Evolutionary conservation across 352 stramenopile species (phyloP).

Genomic region (Phytophthora citricola): DNA sequence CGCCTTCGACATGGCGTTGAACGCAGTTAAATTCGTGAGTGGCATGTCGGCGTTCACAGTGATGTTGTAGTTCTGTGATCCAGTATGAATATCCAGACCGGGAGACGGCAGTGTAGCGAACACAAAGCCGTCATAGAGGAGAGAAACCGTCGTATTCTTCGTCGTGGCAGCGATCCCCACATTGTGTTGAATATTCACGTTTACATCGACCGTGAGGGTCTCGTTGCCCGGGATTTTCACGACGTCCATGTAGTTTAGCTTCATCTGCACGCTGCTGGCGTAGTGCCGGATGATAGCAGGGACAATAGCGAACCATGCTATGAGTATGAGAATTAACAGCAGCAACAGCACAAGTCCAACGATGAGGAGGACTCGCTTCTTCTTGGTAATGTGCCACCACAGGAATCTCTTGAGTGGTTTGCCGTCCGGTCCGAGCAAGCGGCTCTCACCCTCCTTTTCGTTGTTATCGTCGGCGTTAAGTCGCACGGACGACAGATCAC

Average conservation of each 20-base stretch:
- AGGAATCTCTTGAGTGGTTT: slow-evolving; percentile 49
- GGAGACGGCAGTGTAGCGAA: slow-evolving; percentile 61
- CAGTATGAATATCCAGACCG: slow-evolving; percentile 45
- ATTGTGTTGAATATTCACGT: slow-evolving; percentile 54
- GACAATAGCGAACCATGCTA: slow-evolving; percentile 67
- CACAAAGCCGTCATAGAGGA: slow-evolving; percentile 46
- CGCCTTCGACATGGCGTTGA: slow-evolving; percentile 47
- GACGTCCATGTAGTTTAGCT: slow-evolving; percentile 74
- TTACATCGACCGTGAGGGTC: slow-evolving; percentile 55
- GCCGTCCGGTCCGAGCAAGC: slow-evolving; percentile 4
- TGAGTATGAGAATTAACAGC: slow-evolving; percentile 50
- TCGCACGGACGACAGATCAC: slow-evolving; percentile 22
- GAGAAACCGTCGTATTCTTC: slow-evolving; percentile 42
- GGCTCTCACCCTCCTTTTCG: slow-evolving; percentile 12
- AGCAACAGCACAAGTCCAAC: slow-evolving; percentile 45
- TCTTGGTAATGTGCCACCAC: slow-evolving; percentile 62
- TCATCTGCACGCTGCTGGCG: slow-evolving; percentile 53
- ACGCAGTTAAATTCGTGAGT: slow-evolving; percentile 49
- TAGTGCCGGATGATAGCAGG: slow-evolving; percentile 61
- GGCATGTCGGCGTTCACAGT: slow-evolving; percentile 41
- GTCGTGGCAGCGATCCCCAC: slow-evolving; percentile 46
- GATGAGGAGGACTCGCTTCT: slow-evolving; percentile 47
- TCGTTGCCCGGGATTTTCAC: slow-evolving; percentile 43
- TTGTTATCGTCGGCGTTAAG: slow-evolving; percentile 11
- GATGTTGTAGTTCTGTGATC: slow-evolving; percentile 57